Base-by-base conservation (phyloP, 805 yeast species). In the Candida takata region DNA sequence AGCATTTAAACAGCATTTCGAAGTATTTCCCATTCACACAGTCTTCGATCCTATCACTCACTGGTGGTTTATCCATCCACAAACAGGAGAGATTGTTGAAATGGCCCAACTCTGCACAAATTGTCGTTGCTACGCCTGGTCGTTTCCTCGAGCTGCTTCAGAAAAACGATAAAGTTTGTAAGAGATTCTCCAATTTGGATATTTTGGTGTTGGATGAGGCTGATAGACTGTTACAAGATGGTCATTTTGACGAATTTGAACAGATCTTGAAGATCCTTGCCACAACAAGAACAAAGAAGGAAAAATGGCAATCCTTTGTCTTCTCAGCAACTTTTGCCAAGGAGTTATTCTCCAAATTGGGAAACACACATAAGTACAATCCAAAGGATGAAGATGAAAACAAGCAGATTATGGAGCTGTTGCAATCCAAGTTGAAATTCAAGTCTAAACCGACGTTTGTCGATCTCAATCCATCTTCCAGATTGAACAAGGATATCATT, bases 51-150 rank as follows among this genome's bases (percentile, higher is more conserved):
- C 70, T 86, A 9, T 72, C 88, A 29, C 64, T 92, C 27, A 92
- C 98, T 6, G 99, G 99, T 42, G 99, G 99, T 8, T 69, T 92
- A 25, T 82, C 97, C 1, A 82, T 88, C 44, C 95, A 85, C 54
- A 92, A 88, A 52, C 99, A 92, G 62, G 84, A 84, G 51, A 72
- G 98, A 55, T 59, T 84, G 39, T 63, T 92, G 35, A 65, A 68
- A 16, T 77, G 77, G 43, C 57, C 65, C 27, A 77, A 80, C 6
- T 92, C 96, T 2, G 85, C 77, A 10, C 58, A 66, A 30, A 72
- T 92, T 14, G 62, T 92, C 11, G 90, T 92, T 26, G 96, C 96
- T 2, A 92, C 98, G 0, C 97, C 98, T 0, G 98, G 98, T 25
- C 75, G 98, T 45, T 77, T 84, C 55, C 67, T 86, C 34, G 97